Evolutionary conservation across 2,329 filamentous ascomycete genomes (phyloP), one percentile per base, ranked within the genome.

Genomic region (Aspergillus terreus): DNA sequence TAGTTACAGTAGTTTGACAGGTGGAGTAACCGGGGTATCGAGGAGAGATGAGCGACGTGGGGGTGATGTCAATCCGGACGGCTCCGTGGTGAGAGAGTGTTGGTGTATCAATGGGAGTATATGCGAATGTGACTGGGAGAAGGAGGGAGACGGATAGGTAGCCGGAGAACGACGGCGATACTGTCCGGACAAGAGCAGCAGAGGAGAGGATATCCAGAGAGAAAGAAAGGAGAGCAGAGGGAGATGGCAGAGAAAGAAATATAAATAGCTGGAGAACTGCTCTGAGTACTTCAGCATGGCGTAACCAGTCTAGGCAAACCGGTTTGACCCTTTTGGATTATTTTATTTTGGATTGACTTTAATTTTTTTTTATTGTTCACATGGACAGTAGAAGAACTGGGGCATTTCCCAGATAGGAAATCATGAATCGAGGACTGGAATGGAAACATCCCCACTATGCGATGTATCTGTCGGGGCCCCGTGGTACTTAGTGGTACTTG

Each of bases 311-410:
- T 12, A 47, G 17, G n/a, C 43, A 47, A 50, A 40, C 49, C 41
- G 44, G 33, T 50, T 55, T 50, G 36, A 45, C 49, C 27, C 33
- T 38, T 42, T 51, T 46, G 40, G 30, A 32, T 51, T 45, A 47
- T 57, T 56, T 54, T 33, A 21, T 47, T 9, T 44, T 44, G 19
- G 30, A 5, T 23, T 23, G 23, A 23, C 23, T 23, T 41, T 19
- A 15, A 23, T 23, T 56, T 58, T 61, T 59, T 58, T 62, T 62
- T 61, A 33, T 51, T 57, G 66, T 57, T 67, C 67, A 69, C 67
- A 70, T 68, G 65, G 56, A 60, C 62, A 58, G 32, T 57, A 46
- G 49, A 53, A 52, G 48, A 47, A 47, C 43, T 45, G 47, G 52
- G 51, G 50, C 51, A 58, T 60, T 50, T 45, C 44, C 51, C 48